Base-by-base conservation (phyloP, 768 basidiomycete species). In the Lenzites betulinus region DNA sequence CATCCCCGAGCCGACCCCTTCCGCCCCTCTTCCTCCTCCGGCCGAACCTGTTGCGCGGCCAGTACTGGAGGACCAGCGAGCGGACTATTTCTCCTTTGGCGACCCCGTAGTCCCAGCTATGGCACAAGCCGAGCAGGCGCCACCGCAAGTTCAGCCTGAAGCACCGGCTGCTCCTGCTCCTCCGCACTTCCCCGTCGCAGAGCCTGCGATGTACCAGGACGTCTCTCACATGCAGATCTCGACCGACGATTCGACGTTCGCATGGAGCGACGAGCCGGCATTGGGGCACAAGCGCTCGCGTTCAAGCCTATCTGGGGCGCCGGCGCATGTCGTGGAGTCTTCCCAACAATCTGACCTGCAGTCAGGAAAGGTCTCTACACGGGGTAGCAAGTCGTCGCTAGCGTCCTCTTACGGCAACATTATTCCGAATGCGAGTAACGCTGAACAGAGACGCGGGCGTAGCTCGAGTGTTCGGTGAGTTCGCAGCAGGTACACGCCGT, bases 381-480 rank as follows among this genome's bases (percentile, higher is more conserved):
- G 52, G 30, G 63, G 54, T 1, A 70, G 70, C 62, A 64, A 58
- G 42, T 68, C 68, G 11, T 72, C 70, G 0, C 7, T 70, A 25
- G 67, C 70, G 4, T 68, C 70, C 15, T 72, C 71, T 1, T 69
- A 67, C 44, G 70, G 70, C 2, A 65, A 69, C 28, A 62, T 67
- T 3, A 39, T 69, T 22, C 44, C 23, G 22, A 46, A 46, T 22
- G 53, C 64, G 16, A 43, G 22, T 22, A 35, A 58, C 38, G 43
- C n/a, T 3, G 70, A 69, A 15, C 63, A 43, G 16, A 53, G 46
- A 38, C 67, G 70, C 1, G 69, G 70, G 7, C 63, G 70, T 1
- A 71, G 69, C 48, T 62, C 65, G 7, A 71, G 66, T 36, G 69
- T 69, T 46, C 69, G 70, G 71, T 73, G 30, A 35, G 68, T 51